A percentile compares a stretch with the other conserved stretches of the same genome.
Conservation (phyloP, 2,329 filamentous ascomycete species). For the Dendrostoma leiphaemia region DNA sequence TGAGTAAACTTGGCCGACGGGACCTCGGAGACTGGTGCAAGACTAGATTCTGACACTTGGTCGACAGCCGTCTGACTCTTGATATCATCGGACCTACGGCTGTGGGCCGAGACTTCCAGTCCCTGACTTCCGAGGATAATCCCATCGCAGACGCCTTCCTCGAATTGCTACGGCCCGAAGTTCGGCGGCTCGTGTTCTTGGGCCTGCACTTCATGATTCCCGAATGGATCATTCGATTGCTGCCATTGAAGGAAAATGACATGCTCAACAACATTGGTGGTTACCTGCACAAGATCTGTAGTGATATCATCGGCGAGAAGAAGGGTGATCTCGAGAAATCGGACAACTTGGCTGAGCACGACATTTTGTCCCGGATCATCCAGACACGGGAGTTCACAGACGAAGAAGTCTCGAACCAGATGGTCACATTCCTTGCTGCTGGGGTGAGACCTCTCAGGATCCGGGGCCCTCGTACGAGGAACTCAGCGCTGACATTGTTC, state of each 20-base stretch:
- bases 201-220: slow-evolving; percentile 13
- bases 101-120: slow-evolving; percentile 10
- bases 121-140: slow-evolving; percentile 3
- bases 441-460: neutral
- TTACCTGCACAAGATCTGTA: slow-evolving; percentile 6
- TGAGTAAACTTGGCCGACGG: too few species aligned
- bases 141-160: slow-evolving; percentile 11
- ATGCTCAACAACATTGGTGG: slow-evolving; percentile 10
- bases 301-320: slow-evolving; percentile 10
- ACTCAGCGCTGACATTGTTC: neutral
- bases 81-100: slow-evolving; percentile 15
- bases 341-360: slow-evolving; percentile 11
- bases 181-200: slow-evolving; percentile 8
- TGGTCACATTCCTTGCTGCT: slow-evolving; percentile 12
- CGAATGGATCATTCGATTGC: slow-evolving; percentile 7
- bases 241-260: slow-evolving; percentile 11
- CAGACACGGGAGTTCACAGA: slow-evolving; percentile 15
- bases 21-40: too few species aligned
- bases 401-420: slow-evolving; percentile 8
- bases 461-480: neutral
- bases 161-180: slow-evolving; percentile 7
- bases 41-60: neutral
- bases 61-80: slow-evolving; percentile 2
- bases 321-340: slow-evolving; percentile 6
- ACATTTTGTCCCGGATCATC: slow-evolving; percentile 11